phyloP scores from a whole-genome alignment of 192 early-diverging fungal species.

The Haplosporangium gracile region DNA sequence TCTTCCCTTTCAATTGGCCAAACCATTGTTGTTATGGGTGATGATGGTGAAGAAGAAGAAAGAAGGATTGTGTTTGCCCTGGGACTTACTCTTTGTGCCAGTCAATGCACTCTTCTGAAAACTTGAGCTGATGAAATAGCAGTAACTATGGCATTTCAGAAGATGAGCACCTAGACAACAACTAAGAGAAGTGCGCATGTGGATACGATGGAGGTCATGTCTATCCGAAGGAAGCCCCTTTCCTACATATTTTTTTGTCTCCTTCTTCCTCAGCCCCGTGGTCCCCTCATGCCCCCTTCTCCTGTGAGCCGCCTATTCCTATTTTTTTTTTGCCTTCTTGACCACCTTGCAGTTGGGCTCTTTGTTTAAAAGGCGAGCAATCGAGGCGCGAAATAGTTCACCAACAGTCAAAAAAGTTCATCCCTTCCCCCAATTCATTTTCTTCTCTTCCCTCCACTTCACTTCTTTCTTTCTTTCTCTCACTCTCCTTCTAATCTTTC shows the following conservation, averaged over 20 bases:
- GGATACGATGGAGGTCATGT: conserved; percentile 31
- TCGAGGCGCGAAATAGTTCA: not conserved
- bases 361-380: conserved; percentile 26
- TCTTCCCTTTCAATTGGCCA: not conserved
- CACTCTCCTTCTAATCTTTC: not conserved
- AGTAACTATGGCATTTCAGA: not conserved
- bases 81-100: not conserved
- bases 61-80: not conserved
- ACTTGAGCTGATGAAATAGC: not conserved
- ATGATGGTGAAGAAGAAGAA: not conserved
- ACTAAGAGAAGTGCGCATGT: not conserved
- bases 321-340: not conserved
- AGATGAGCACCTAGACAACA: not conserved
- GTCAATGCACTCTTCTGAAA: not conserved
- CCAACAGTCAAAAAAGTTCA: not conserved
- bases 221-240: conserved; percentile 22
- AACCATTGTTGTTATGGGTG: not conserved
- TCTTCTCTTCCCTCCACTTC: not conserved
- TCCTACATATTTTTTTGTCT: not conserved
- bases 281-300: not conserved
- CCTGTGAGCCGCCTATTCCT: not conserved
- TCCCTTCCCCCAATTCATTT: not conserved
- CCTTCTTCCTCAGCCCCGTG: not conserved
- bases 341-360: not conserved
- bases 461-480: not conserved